Conservation (phyloP, 305 asterid species). For the Fraxinus platypoda region DNA sequence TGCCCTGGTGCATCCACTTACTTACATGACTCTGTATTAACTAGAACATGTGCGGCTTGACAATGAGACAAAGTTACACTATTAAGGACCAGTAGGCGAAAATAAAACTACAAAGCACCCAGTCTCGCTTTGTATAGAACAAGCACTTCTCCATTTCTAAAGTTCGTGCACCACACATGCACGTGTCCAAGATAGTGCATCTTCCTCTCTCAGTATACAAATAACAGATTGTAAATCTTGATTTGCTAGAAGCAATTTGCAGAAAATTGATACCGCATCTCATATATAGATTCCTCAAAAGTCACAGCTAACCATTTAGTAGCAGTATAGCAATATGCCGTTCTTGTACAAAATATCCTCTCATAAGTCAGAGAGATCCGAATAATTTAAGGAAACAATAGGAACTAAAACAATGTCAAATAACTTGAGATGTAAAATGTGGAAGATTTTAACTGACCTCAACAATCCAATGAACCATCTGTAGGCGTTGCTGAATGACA, state of each 20-base stretch:
- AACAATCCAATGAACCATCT: slow-evolving; percentile 92
- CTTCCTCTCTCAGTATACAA: neutral
- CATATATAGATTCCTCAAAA: neutral
- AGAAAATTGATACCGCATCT: neutral
- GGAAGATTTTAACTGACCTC: slow-evolving; percentile 51
- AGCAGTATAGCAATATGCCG: neutral
- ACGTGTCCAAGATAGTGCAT: neutral
- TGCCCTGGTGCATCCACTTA: neutral
- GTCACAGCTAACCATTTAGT: neutral
- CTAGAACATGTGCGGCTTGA: neutral
- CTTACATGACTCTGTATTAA: neutral
- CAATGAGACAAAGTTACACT: neutral
- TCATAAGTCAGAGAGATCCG: neutral
- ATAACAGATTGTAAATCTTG: neutral
- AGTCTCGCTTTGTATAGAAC: neutral
- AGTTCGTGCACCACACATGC: neutral
- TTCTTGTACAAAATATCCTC: neutral
- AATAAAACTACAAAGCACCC: neutral
- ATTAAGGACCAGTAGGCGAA: neutral
- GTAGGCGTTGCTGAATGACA: slow-evolving; percentile 75
- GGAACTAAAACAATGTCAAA: neutral
- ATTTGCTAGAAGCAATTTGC: neutral
- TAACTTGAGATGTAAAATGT: neutral
- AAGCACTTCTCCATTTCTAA: neutral
- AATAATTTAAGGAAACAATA: neutral